phyloP scores from a whole-genome alignment of 176 grass and related monocot genomes.

The Lolium perenne region DNA sequence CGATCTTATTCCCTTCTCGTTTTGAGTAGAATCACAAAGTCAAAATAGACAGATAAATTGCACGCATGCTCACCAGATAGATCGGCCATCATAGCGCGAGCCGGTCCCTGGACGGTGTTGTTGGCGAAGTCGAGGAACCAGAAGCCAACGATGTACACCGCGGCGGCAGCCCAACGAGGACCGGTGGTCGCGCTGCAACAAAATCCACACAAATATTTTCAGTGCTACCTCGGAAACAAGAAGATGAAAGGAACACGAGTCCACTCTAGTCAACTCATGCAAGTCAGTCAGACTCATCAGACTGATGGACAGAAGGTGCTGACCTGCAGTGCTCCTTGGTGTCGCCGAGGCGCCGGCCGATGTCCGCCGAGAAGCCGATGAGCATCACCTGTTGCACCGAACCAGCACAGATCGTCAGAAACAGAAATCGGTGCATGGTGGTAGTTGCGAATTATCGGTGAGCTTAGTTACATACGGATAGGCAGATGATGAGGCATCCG shows the following conservation, averaged over 20 bases:
- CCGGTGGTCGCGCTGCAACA: conserved; percentile 61
- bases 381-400: conserved; percentile 41
- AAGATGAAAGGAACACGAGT: not conserved
- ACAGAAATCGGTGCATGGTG: not conserved
- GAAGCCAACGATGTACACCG: conserved; percentile 82
- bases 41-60: too few relatives aligned
- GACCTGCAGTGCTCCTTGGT: conserved; percentile 81
- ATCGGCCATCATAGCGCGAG: conserved; percentile 64
- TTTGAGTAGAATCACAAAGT: not conserved
- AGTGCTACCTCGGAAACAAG: not conserved
- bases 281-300: not conserved
- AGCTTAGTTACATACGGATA: conserved; percentile 16
- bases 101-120: conserved; percentile 75
- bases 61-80: conserved; percentile 37
- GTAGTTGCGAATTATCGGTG: not conserved
- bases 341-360: conserved; percentile 70
- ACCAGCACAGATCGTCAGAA: not conserved
- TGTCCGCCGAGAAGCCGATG: conserved; percentile 87
- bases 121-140: conserved; percentile 95
- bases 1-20: not conserved
- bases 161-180: conserved; percentile 59
- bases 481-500: conserved; percentile 68
- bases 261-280: not conserved
- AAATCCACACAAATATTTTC: not conserved
- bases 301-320: not conserved